Percentiles rank a stretch among this genome's conserved stretches.
These are phyloP conservation scores for Vicia villosa DNA, from an alignment of 306 rosid genomes.

Conservation along the genomic window DNA sequence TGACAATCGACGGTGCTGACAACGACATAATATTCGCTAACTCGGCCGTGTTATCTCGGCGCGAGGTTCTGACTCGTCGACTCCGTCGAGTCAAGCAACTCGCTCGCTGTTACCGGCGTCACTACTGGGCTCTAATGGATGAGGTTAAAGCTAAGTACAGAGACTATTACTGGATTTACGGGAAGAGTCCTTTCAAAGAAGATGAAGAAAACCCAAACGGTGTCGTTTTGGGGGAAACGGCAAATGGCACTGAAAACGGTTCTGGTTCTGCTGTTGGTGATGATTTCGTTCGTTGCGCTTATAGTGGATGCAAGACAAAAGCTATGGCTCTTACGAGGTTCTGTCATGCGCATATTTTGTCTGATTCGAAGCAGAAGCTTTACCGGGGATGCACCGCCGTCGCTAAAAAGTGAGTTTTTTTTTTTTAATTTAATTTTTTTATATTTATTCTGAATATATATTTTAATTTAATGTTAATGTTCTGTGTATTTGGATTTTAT, in stretches of 20 bases:
- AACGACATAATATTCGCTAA: slow-evolving; percentile 28
- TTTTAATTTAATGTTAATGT: background rate
- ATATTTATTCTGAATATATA: background rate
- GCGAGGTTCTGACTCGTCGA: slow-evolving; percentile 43
- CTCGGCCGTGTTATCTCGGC: slow-evolving; percentile 34
- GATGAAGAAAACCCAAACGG: slow-evolving; percentile 37
- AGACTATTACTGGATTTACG: slow-evolving; percentile 71
- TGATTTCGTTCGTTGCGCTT: slow-evolving; percentile 46
- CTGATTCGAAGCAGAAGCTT: slow-evolving; percentile 51
- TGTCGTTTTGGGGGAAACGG: slow-evolving; percentile 35
- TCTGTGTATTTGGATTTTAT: background rate
- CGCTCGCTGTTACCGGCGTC: slow-evolving; percentile 29
- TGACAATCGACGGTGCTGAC: slow-evolving; percentile 39
- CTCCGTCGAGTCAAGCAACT: slow-evolving; percentile 48
- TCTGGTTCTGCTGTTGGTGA: slow-evolving; percentile 38
- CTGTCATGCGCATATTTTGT: slow-evolving; percentile 48
- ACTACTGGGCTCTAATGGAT: slow-evolving; percentile 76
- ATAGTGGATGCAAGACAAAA: slow-evolving; percentile 43
- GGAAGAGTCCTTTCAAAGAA: slow-evolving; percentile 70
- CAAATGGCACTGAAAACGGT: slow-evolving; percentile 28
- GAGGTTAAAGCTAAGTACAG: slow-evolving; percentile 51
- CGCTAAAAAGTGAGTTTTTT: slow-evolving; percentile 40
- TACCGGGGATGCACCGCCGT: slow-evolving; percentile 42
- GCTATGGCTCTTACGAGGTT: slow-evolving; percentile 51
- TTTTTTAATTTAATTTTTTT: too few relatives aligned